Evolutionary conservation across 805 yeast genomes (phyloP).

Genomic region (Candida pseudofarinosa): DNA sequence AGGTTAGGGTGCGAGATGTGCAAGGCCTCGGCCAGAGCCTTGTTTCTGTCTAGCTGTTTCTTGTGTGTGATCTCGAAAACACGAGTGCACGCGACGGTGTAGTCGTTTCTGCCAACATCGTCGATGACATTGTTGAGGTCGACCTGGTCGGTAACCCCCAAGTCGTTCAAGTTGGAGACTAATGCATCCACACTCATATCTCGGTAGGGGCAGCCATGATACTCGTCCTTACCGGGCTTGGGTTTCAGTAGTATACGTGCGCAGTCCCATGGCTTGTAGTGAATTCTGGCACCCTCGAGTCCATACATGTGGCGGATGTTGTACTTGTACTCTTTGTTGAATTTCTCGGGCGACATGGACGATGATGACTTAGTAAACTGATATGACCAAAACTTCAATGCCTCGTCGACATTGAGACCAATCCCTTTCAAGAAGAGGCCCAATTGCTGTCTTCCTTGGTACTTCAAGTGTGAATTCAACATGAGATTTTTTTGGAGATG

Average conservation of each 20-base stretch:
- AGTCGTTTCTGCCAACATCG: slow-evolving; percentile 64
- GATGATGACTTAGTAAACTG: slow-evolving; percentile 58
- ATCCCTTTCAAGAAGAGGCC: slow-evolving; percentile 83
- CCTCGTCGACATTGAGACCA: slow-evolving; percentile 84
- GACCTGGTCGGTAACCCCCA: slow-evolving; percentile 62
- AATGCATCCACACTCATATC: slow-evolving; percentile 67
- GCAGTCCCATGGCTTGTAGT: slow-evolving; percentile 85
- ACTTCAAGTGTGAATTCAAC: slow-evolving; percentile 67
- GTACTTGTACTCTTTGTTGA: slow-evolving; percentile 85
- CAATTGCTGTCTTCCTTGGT: slow-evolving; percentile 81
- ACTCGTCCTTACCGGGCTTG: slow-evolving; percentile 62
- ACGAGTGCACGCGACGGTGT: slow-evolving; percentile 82
- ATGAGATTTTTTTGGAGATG: slow-evolving; percentile 61
- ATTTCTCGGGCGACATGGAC: slow-evolving; percentile 60
- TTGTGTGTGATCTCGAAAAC: slow-evolving; percentile 74
- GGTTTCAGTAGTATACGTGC: slow-evolving; percentile 69
- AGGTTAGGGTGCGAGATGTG: slow-evolving; percentile 83
- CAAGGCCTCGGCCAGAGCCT: slow-evolving; percentile 44
- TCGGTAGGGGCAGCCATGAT: slow-evolving; percentile 92
- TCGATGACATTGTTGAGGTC: slow-evolving; percentile 61
- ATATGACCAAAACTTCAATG: slow-evolving; percentile 76
- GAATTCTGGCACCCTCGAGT: slow-evolving; percentile 81
- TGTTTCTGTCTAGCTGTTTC: slow-evolving; percentile 37
- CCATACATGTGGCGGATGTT: slow-evolving; percentile 89
- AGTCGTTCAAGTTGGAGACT: slow-evolving; percentile 47